phyloP scores from a whole-genome alignment of 129 eudicot species.

The Lonicera japonica region DNA sequence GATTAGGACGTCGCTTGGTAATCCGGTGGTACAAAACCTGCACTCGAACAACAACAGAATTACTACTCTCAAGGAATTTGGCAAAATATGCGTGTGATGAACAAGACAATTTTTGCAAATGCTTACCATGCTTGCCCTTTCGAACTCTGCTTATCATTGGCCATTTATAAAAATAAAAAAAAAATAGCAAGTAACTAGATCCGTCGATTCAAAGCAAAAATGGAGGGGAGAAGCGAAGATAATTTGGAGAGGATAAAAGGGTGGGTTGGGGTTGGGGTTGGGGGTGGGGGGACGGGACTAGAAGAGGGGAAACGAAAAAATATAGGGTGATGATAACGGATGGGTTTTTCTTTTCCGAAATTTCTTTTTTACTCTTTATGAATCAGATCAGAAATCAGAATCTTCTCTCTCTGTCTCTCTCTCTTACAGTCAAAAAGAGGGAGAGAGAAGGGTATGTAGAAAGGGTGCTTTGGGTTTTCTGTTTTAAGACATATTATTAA shows the following conservation, averaged over 20 bases:
- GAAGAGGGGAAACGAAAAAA: constrained; percentile 15
- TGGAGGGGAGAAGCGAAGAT: background rate
- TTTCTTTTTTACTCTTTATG: constrained; percentile 7
- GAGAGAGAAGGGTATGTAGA: too few relatives aligned
- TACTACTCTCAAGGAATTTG: background rate
- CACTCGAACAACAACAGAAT: background rate
- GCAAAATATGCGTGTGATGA: background rate
- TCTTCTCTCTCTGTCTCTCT: constrained; percentile 14
- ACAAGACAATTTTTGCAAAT: background rate
- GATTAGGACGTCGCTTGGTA: constrained; percentile 77
- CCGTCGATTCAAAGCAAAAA: background rate
- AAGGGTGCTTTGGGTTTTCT: constrained; percentile 14
- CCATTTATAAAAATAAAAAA: constrained; percentile 22
- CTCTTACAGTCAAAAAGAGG: background rate
- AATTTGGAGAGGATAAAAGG: constrained; percentile 1
- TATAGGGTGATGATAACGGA: background rate
- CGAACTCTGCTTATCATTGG: constrained; percentile 50
- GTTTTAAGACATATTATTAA: constrained; percentile 4
- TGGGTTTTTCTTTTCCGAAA: constrained; percentile 12
- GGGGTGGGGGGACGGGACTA: constrained; percentile 10
- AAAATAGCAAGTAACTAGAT: background rate
- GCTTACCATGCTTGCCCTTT: constrained; percentile 87
- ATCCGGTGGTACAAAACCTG: constrained; percentile 94
- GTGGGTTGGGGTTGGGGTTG: too few relatives aligned
- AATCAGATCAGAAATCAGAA: constrained; percentile 20